Conservation (phyloP, 1,139 yeast genomes). For the Zhuliangozyma parablackwelliae region DNA sequence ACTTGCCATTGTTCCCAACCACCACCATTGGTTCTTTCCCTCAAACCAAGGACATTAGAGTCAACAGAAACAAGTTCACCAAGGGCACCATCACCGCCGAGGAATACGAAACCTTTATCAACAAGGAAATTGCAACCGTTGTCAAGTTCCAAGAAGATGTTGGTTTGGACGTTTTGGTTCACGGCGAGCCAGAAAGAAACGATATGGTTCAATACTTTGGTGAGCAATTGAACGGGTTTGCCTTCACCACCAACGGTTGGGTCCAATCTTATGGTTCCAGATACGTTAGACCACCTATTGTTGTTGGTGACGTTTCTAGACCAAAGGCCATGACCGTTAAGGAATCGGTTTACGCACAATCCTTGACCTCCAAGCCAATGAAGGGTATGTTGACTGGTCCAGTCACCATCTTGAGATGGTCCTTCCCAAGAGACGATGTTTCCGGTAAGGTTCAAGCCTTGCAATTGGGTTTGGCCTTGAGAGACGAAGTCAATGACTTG, state of each 20-base stretch:
- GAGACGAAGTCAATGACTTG: slow-evolving; percentile 97
- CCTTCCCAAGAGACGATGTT: slow-evolving; percentile 99
- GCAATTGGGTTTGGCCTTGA: slow-evolving; percentile 95
- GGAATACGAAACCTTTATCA: slow-evolving; percentile 93
- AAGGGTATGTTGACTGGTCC: slow-evolving; percentile 99
- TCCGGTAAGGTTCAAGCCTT: slow-evolving; percentile 92
- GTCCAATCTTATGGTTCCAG: slow-evolving; percentile 99
- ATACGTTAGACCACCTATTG: slow-evolving; percentile 98
- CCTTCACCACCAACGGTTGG: slow-evolving; percentile 99
- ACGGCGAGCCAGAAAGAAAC: slow-evolving; percentile 99
- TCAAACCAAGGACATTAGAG: slow-evolving; percentile 97
- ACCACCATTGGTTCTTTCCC: slow-evolving; percentile 99
- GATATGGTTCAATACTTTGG: slow-evolving; percentile 99
- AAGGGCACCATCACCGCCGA: slow-evolving; percentile 94
- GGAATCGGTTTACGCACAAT: slow-evolving; percentile 99
- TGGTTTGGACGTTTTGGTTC: slow-evolving; percentile 96
- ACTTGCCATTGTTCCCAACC: slow-evolving; percentile 98
- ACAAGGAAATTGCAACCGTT: slow-evolving; percentile 91
- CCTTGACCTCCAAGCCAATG: slow-evolving; percentile 90
- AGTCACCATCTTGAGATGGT: slow-evolving; percentile 99
- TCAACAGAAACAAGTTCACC: slow-evolving; percentile 95
- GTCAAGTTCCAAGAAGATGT: slow-evolving; percentile 98
- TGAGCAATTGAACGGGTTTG: slow-evolving; percentile 96
- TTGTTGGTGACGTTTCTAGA: slow-evolving; percentile 98
- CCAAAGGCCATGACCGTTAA: slow-evolving; percentile 98